A percentile compares a stretch with the other conserved stretches of the same genome.
phyloP scores from a whole-genome alignment of 106 monocot genomes.

The Acanthochlamys bracteata region DNA sequence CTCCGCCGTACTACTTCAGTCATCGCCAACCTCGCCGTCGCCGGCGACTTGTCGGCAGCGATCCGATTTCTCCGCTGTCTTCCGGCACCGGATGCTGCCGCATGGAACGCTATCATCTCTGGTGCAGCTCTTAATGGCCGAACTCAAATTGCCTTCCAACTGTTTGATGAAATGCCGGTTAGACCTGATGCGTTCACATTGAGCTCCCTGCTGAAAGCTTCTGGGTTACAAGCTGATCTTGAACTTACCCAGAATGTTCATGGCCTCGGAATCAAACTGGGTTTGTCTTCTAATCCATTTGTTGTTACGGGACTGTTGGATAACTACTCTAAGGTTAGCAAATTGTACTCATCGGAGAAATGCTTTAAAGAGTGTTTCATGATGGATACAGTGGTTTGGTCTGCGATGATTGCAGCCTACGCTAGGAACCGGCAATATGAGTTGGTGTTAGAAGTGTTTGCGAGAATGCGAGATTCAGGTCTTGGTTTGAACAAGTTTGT shows the following conservation, averaged over 20 bases:
- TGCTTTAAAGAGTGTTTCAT: conserved; percentile 2
- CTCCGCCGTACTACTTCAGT: conserved; percentile 1
- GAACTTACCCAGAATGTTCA: not conserved
- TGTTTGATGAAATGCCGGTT: conserved; percentile 3
- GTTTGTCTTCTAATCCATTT: not conserved
- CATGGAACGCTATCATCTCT: conserved; percentile 9
- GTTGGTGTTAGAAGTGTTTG: not conserved
- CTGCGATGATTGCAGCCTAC: conserved; percentile 4
- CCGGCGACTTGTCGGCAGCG: conserved; percentile 9
- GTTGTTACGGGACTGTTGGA: conserved; percentile 4
- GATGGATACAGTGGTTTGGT: conserved; percentile 1
- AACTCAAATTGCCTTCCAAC: not conserved
- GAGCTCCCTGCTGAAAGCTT: conserved; percentile 10
- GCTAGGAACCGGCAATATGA: not conserved
- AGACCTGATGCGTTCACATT: conserved; percentile 9
- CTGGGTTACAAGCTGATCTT: not conserved
- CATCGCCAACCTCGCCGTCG: not conserved
- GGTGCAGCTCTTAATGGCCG: not conserved
- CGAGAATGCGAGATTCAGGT: not conserved
- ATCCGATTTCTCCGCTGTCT: not conserved
- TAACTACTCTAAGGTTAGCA: conserved; percentile 4
- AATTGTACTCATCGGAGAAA: not conserved
- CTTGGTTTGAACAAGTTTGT: conserved; percentile 1
- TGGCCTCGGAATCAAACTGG: conserved; percentile 1
- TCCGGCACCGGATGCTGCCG: conserved; percentile 1